Evolutionary conservation across 257 asterid genomes (phyloP), one percentile per base, ranked within the genome.

Genomic region (Nicotiana paniculata): DNA sequence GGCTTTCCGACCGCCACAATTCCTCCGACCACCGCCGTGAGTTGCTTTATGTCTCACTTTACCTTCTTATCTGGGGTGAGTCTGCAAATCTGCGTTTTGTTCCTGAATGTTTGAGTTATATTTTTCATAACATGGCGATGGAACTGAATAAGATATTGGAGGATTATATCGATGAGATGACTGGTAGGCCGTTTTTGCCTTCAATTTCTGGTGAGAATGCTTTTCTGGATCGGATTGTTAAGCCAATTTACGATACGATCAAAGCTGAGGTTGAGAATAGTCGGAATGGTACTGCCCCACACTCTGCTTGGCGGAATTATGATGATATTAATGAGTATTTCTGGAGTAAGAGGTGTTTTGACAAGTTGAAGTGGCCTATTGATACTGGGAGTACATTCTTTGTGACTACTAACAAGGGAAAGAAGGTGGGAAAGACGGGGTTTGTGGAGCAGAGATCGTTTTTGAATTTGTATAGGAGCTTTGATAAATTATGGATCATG

Each of bases 401-500:
- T 51, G 97, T 90, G 86, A 93, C 97, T 15, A 93, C 95, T 24
- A 85, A 86, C 43, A 86, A 63, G 90, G 97, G 97, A 59, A 93
- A 92, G 91, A 96, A 91, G 86, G 98, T 96, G 1, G 97, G 98
- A 83, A 96, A 96, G 92, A 94, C 99, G 0, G 99, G 99, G 82
- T 96, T 93, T 90, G 99, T 96, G 39, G 99, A 96, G 87, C 94
- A 88, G 90, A 92, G 99, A 86, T 96, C 99, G 5, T 96, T 96
- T 85, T 94, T 92, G 99, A 96, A 96, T 72, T 82, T 96, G 79
- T 96, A 82, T 67, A 89, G 99, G 90, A 96, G 98, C 86, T 96
- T 96, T 59, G 99, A 96, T 85, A 96, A 96, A 95, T 70, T 94
- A 70, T 96, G 99, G 99, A 88, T 96, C 77, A 90, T 94, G 99